These are phyloP conservation scores for Platanus orientalis DNA, from an alignment of 164 flowering plant species.

Conservation along the genomic window DNA sequence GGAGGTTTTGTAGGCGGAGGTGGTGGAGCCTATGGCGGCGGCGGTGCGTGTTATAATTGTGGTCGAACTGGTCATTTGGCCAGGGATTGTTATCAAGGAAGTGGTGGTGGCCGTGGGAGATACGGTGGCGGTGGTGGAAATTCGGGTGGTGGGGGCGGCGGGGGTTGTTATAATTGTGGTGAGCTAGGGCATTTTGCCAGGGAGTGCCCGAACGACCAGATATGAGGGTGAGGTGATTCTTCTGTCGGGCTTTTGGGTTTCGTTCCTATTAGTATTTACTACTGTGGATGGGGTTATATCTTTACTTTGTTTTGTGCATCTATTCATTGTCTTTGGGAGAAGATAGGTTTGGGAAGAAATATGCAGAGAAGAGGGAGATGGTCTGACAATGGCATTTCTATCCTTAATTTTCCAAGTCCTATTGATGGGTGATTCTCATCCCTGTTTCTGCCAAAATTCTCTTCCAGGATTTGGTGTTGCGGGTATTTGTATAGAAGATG, in stretches of 20 bases:
- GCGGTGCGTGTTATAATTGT: constrained; percentile 18
- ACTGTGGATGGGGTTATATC: background rate
- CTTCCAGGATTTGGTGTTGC: background rate
- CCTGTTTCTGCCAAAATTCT: background rate
- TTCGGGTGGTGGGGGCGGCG: constrained; percentile 20
- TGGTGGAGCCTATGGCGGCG: no score
- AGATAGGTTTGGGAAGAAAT: background rate
- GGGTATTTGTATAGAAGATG: background rate
- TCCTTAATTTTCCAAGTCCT: background rate
- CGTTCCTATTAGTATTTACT: background rate
- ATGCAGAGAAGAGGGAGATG: background rate
- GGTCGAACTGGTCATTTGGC: constrained; percentile 29
- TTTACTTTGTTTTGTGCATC: background rate
- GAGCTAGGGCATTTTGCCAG: constrained; percentile 55
- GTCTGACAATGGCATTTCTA: background rate
- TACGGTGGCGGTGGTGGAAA: constrained; percentile 17
- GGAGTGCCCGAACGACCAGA: constrained; percentile 33
- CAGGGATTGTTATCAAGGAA: constrained; percentile 32
- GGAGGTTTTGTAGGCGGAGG: background rate
- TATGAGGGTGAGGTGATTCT: constrained; percentile 1
- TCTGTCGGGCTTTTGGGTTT: background rate
- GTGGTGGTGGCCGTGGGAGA: constrained; percentile 19
- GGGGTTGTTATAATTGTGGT: constrained; percentile 41
- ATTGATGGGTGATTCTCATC: background rate
- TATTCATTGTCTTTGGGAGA: background rate